Evolutionary conservation across 78 protist genomes (phyloP), one percentile per base, ranked within the genome.

Genomic region (Emiliania huxleyi): DNA sequence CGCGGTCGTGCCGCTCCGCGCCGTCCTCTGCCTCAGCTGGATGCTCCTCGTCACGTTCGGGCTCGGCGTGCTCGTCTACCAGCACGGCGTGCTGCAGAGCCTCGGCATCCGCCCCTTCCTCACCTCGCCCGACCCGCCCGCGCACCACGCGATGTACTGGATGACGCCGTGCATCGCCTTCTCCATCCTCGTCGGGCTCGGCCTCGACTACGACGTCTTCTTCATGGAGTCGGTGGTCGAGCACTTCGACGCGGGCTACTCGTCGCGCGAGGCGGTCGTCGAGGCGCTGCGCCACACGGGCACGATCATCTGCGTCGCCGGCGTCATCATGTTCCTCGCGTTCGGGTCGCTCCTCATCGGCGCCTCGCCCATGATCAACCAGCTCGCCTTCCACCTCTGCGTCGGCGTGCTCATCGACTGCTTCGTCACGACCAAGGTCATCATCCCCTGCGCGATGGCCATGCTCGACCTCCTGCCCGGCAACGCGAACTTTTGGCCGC

Each of bases 181-280:
- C 93, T 23, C 91, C 18, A 48, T 95, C 90, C 33, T 95, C 15
- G 93, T 95, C 69, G 97, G 97, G 33, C 88, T 96, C 19, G 94
- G 85, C 43, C 81, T 95, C 56, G 97, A 96, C 84, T 96, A 96
- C 87, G 97, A 96, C 92, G 44, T 94, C 56, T 96, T 95, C 91
- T 11, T 95, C 38, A 0, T 90, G 43, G 33, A 55, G 18, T 56
- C 96, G 49, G 22, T 94, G 55, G 46, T 0, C 23, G 97, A 95
- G 85, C 69, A 26, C 91, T 38, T 33, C 29, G 45, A 90, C 2
- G 25, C 37, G 25, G 83, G 83, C 83, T 2, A 1, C 48, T 6
- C 38, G 37, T n/a, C 26, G 25, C 49, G 38, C 22, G 88, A n/a
- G 23, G 95, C 96, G 35, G 44, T 95, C 21, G 42, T 73, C 44